These are phyloP conservation scores for Paracorniculantispora psalliotae DNA, from an alignment of 2,329 filamentous ascomycete species.

Conservation along the genomic window DNA sequence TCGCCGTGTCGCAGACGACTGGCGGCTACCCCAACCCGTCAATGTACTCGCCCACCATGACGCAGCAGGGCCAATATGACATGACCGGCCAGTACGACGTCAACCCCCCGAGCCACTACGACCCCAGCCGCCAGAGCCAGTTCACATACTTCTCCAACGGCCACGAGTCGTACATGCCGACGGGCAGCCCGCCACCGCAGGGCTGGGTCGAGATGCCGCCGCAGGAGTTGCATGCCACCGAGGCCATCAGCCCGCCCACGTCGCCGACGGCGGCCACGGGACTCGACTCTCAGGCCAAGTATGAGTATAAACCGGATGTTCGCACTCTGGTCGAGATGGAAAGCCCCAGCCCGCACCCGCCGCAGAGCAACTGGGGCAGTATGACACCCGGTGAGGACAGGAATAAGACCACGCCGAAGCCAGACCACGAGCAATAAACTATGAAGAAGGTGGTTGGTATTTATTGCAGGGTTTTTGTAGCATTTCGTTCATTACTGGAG, in stretches of 20 bases:
- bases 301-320: not conserved
- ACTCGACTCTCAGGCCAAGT: not conserved
- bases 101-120: not conserved
- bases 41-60: conserved; percentile 8
- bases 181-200: not conserved
- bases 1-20: not conserved
- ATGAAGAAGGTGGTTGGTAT: not conserved
- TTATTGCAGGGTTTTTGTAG: not conserved
- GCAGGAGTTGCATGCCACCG: conserved; percentile 5
- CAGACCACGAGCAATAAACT: not conserved
- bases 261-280: not conserved
- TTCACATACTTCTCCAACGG: not conserved
- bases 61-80: not conserved
- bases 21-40: not conserved
- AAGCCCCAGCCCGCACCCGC: conserved; percentile 1
- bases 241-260: not conserved
- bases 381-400: not conserved
- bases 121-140: conserved; percentile 8
- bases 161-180: not conserved
- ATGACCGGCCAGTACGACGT: not conserved
- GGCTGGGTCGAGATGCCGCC: conserved; percentile 2
- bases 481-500: not conserved
- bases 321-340: conserved; percentile 1
- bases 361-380: not conserved
- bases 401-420: not conserved